Conservation (phyloP, 2,329 filamentous ascomycete species). For the Dothistroma septosporum region DNA sequence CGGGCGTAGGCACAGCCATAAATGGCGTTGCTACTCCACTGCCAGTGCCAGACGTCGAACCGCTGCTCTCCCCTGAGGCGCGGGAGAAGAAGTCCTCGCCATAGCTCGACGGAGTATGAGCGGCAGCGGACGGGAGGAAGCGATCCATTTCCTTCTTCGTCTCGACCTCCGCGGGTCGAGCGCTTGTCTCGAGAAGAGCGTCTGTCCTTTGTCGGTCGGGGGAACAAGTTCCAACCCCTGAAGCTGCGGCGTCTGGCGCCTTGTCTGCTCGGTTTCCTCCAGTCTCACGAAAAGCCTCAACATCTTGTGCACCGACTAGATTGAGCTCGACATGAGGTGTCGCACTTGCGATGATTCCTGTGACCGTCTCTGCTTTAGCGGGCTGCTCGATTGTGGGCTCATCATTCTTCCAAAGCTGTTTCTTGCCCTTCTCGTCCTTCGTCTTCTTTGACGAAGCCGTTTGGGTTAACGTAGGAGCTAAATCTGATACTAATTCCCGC, state of each 20-base stretch:
- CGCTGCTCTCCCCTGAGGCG: neutral
- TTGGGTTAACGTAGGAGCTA: slow-evolving; percentile 6
- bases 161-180: neutral
- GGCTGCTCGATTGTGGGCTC: neutral
- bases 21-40: neutral
- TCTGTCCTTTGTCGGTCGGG: neutral
- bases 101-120: slow-evolving; percentile 13
- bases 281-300: neutral
- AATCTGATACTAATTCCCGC: neutral
- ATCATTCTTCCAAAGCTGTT: slow-evolving; percentile 8
- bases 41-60: neutral
- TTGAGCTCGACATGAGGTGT: neutral
- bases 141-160: slow-evolving; percentile 4
- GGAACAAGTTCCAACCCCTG: neutral
- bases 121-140: slow-evolving; percentile 17
- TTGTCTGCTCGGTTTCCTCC: neutral
- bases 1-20: slow-evolving; percentile 2
- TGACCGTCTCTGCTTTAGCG: neutral
- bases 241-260: neutral
- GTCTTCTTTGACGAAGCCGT: slow-evolving; percentile 21
- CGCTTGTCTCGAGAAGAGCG: neutral
- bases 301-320: neutral
- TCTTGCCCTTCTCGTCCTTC: slow-evolving; percentile 30
- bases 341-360: slow-evolving; percentile 1
- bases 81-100: neutral